Base-by-base conservation (phyloP, 768 basidiomycete species). In the Trametes cubensis region DNA sequence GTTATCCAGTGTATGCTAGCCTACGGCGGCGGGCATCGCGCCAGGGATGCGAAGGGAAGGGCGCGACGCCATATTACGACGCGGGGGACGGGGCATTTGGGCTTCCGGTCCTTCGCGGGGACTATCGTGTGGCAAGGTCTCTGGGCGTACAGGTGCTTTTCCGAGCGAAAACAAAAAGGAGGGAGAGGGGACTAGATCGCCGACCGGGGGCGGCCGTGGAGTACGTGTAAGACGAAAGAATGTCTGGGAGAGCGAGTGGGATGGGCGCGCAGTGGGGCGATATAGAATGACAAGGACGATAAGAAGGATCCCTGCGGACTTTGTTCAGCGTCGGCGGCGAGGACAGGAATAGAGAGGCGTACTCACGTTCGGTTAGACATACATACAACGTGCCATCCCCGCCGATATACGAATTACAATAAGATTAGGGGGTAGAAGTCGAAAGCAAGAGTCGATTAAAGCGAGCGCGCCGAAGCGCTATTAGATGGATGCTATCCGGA, bases 351-450 rank as follows among this genome's bases (percentile, higher is more conserved):
- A 38, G 21, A 17, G 26, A 8, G 20, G 25, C 7, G 30, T 21
- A 62, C 55, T 58, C 55, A 58, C 50, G 51, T 58, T 58, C 38
- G 45, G 55, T 45, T 58, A 63, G 55, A 58, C 62, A 55, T 63
- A 58, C 56, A 55, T 46, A 42, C 53, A 59, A 53, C 62, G 48
- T 57, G 58, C 62, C 56, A 21, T 49, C 57, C n/a, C 57, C 45
- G 51, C 40, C 58, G 58, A 58, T 44, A 62, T 59, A 62, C 18
- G 55, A 52, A 63, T 67, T 67, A 67, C 25, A 53, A 67, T 67
- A 65, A 67, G 38, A 57, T 63, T 67, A 65, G 30, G 28, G 41
- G 49, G 17, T 23, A 25, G 42, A 51, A 42, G 39, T 45, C 58
- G 58, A 52, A 59, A 51, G 58, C 58, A 49, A 15, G 48, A 58